A percentile compares a stretch with the other conserved stretches of the same genome.
Conservation (phyloP, 148 eudicot genomes). For the Fagopyrum homotropicum region DNA sequence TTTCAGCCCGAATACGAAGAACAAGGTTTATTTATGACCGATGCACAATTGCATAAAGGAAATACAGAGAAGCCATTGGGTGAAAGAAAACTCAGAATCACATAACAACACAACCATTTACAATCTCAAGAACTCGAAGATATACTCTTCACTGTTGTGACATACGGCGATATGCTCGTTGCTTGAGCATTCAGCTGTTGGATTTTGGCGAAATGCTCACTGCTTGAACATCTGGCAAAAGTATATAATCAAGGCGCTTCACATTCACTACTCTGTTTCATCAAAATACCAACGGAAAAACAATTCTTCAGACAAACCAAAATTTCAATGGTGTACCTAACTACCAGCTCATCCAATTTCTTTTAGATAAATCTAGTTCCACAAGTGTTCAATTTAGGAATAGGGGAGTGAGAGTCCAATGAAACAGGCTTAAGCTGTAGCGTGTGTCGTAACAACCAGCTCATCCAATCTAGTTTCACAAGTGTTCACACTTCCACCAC, state of each 20-base stretch:
- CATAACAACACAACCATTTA: constrained; percentile 10
- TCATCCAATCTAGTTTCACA: background rate
- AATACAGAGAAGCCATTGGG: background rate
- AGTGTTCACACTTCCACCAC: too few species aligned
- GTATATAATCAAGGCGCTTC: constrained; percentile 81
- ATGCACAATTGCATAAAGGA: background rate
- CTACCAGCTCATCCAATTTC: too few species aligned
- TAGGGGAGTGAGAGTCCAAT: too few species aligned
- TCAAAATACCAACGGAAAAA: background rate
- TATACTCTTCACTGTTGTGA: constrained; percentile 42
- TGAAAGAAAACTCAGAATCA: background rate
- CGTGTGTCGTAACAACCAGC: background rate
- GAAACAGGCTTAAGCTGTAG: too few species aligned
- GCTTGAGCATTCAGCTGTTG: constrained; percentile 57
- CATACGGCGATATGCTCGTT: constrained; percentile 62
- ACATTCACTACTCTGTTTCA: constrained; percentile 84
- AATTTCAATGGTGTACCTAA: background rate
- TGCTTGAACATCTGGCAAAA: constrained; percentile 4
- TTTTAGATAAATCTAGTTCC: too few species aligned
- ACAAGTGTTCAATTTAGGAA: too few species aligned
- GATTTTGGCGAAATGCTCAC: constrained; percentile 44
- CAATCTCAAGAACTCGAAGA: constrained; percentile 14
- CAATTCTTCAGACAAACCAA: background rate
- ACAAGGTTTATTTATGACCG: background rate
- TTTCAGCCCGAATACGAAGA: background rate